A percentile compares a stretch with the other conserved stretches of the same genome.
Conservation (phyloP, 1,284 basidiomycete species). For the Pseudozyma flocculosa region DNA sequence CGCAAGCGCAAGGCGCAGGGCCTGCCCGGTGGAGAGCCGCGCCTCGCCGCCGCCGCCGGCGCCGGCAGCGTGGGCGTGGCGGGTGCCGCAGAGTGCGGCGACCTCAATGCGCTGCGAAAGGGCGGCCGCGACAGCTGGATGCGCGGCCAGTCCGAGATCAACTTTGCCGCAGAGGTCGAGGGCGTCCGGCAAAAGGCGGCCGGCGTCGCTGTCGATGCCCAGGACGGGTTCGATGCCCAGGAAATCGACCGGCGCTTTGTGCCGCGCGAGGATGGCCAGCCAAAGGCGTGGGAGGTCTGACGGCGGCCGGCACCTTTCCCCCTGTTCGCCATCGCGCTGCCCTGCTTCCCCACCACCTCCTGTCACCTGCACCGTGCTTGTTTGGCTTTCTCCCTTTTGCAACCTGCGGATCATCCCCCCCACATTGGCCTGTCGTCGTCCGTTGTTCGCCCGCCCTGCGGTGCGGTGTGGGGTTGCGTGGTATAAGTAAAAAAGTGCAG, state of each 20-base stretch:
- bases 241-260: constrained; percentile 50
- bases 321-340: too few relatives aligned
- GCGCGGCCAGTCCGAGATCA: constrained; percentile 30
- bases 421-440: too few relatives aligned
- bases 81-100: constrained; percentile 19
- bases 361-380: too few relatives aligned
- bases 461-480: too few relatives aligned
- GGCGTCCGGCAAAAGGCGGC: constrained; percentile 7
- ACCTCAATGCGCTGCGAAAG: constrained; percentile 22
- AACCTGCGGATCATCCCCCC: too few relatives aligned
- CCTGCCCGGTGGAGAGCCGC: constrained; percentile 21
- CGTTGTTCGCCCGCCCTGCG: too few relatives aligned
- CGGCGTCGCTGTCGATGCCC: too few relatives aligned
- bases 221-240: constrained; percentile 14
- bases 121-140: constrained; percentile 17
- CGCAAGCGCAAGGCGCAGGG: constrained; percentile 25
- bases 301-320: too few relatives aligned
- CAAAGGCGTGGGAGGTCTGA: constrained; percentile 57
- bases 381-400: too few relatives aligned
- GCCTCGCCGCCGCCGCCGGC: constrained; percentile 4
- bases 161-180: constrained; percentile 16
- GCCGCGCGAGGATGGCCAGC: constrained; percentile 51
- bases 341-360: too few relatives aligned
- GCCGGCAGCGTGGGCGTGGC: constrained; percentile 11
- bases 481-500: too few relatives aligned